Conservation (phyloP, 495 filamentous ascomycete genomes). For the Tuber brumale region DNA sequence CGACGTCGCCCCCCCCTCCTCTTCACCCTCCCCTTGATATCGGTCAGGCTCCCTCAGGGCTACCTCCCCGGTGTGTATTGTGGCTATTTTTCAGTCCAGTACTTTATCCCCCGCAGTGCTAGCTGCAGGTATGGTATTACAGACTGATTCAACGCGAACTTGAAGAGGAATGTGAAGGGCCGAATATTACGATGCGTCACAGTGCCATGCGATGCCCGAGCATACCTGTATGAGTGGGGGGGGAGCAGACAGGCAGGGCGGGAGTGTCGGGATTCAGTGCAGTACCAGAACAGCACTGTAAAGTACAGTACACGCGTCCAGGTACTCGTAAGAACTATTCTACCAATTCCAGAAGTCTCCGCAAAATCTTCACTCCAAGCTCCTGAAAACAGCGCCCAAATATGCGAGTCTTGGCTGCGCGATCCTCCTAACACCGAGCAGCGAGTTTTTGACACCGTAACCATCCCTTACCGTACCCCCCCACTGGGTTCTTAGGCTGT, state of each 20-base stretch:
- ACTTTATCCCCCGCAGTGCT: not conserved
- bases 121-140: not conserved
- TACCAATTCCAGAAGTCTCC: not conserved
- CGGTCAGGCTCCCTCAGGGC: not conserved
- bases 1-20: not conserved
- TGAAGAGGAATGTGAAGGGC: not conserved
- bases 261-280: not conserved
- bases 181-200: not conserved
- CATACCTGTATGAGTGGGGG: not conserved
- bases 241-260: not conserved
- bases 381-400: too few relatives aligned
- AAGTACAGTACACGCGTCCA: not conserved
- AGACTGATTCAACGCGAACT: not conserved
- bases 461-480: not conserved
- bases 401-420: not conserved
- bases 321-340: not conserved
- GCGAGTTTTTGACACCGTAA: not conserved
- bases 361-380: not conserved
- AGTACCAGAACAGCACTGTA: not conserved
- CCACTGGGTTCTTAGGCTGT: too few relatives aligned
- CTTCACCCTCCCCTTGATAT: too few relatives aligned
- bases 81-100: not conserved
- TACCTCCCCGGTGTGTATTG: not conserved
- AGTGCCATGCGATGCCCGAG: not conserved
- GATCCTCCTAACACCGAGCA: not conserved